A percentile compares a stretch with the other conserved stretches of the same genome.
phyloP scores from a whole-genome alignment of 306 rosid genomes.

The Malus orientalis region DNA sequence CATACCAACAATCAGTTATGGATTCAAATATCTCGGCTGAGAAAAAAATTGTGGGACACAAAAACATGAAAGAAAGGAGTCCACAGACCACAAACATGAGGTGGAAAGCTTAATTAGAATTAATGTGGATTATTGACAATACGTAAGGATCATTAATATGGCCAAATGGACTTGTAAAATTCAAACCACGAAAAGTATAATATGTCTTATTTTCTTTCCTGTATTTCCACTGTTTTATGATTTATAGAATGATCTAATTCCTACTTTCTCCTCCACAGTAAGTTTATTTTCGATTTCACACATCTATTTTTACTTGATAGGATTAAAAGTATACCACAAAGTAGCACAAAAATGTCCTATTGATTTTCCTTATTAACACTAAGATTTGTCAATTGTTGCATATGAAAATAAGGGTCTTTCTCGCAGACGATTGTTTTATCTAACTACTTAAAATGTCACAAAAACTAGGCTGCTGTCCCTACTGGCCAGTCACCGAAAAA shows the following conservation, averaged over 20 bases:
- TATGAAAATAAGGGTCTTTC: too few relatives aligned
- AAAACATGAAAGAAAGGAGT: neutral
- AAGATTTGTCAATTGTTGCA: too few relatives aligned
- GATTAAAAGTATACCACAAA: too few relatives aligned
- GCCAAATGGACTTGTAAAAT: neutral
- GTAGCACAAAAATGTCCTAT: too few relatives aligned
- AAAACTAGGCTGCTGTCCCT: too few relatives aligned
- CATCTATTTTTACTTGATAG: too few relatives aligned
- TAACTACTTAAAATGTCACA: too few relatives aligned
- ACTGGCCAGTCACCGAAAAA: too few relatives aligned
- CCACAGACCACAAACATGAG: slow-evolving; percentile 3
- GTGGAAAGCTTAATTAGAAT: neutral
- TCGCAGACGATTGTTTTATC: too few relatives aligned
- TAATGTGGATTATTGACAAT: neutral
- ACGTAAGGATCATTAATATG: neutral
- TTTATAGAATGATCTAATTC: neutral
- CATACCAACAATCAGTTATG: neutral
- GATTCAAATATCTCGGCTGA: neutral
- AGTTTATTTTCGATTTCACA: too few relatives aligned
- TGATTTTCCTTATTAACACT: too few relatives aligned
- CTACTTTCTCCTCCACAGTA: too few relatives aligned
- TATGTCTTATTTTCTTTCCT: neutral
- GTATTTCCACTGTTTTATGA: neutral
- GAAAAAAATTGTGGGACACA: neutral
- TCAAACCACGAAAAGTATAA: neutral